Evolutionary conservation across 2,329 filamentous ascomycete species (phyloP).

Genomic region (Metarhizium anisopliae): DNA sequence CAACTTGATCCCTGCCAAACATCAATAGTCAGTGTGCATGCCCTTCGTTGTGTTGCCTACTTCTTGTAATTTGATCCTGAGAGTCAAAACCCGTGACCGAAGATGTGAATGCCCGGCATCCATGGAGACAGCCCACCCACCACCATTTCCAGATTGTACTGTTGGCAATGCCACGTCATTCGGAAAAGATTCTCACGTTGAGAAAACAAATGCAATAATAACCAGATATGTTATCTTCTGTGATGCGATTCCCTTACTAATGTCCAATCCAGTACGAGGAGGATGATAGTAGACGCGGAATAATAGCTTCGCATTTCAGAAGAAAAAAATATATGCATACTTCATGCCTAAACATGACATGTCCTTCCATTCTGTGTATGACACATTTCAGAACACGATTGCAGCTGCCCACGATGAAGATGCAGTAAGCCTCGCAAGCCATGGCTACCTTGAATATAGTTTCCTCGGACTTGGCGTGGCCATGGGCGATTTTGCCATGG

Average conservation of each 20-base stretch:
- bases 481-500: too few species aligned
- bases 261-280: not conserved
- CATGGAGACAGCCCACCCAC: not conserved
- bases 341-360: not conserved
- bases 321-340: not conserved
- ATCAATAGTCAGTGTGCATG: not conserved
- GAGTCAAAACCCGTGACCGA: not conserved
- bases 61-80: not conserved
- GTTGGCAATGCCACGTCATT: slow-evolving; percentile 3
- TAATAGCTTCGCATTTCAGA: not conserved
- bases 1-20: not conserved
- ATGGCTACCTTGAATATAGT: not conserved
- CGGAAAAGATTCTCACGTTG: not conserved
- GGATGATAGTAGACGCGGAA: not conserved
- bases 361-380: not conserved
- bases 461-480: not conserved
- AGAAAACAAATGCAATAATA: not conserved
- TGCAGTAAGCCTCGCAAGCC: not conserved
- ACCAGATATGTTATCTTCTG: not conserved
- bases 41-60: not conserved
- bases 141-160: not conserved
- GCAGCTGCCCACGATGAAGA: not conserved
- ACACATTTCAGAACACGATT: not conserved
- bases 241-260: not conserved
- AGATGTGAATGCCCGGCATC: not conserved